Base-by-base conservation (phyloP, 768 basidiomycete species). In the Mycena leptocephala region DNA sequence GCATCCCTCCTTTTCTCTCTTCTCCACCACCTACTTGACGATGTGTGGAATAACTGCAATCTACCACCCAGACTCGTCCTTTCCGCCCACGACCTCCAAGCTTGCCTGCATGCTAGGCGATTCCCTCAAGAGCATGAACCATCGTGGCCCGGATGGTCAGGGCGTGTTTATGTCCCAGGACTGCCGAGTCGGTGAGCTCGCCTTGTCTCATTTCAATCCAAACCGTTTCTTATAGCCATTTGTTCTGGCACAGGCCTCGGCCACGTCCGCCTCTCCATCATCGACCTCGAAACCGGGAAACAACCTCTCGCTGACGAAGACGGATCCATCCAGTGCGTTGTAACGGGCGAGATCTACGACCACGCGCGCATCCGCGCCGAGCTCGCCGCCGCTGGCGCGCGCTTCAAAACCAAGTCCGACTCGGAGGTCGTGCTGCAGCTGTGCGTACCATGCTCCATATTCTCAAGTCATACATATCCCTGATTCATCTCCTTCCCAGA, bases 11-110 rank as follows among this genome's bases (percentile, higher is more conserved):
- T n/a, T n/a, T n/a, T n/a, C n/a, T n/a, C n/a, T n/a, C n/a, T n/a
- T n/a, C n/a, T n/a, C n/a, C n/a, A n/a, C n/a, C n/a, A n/a, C n/a
- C n/a, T n/a, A n/a, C n/a, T n/a, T n/a, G n/a, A n/a, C n/a, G 53
- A 70, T 70, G 68, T 70, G 68, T 70, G 56, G 68, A 28, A 70
- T 70, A 16, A 46, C 68, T 33, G 55, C 24, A 14, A 56, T 70
- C 39, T 67, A 30, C 16, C 22, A 33, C n/a, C 33, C 35, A 16
- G 0, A 32, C 7, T n/a, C 32, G 4, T n/a, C 10, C 14, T 0
- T 20, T 18, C 51, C 51, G 28, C 30, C 16, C 41, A 20, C 41
- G 9, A 5, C 26, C 14, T 28, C 26, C 22, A 35, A 13, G 20
- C 33, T 33, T 5, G 20, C 10, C 7, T 28, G 22, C 20, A 35